Evolutionary conservation across 108 stramenopile species (phyloP), one percentile per base, ranked within the genome.

Genomic region (Fistulifera solaris): DNA sequence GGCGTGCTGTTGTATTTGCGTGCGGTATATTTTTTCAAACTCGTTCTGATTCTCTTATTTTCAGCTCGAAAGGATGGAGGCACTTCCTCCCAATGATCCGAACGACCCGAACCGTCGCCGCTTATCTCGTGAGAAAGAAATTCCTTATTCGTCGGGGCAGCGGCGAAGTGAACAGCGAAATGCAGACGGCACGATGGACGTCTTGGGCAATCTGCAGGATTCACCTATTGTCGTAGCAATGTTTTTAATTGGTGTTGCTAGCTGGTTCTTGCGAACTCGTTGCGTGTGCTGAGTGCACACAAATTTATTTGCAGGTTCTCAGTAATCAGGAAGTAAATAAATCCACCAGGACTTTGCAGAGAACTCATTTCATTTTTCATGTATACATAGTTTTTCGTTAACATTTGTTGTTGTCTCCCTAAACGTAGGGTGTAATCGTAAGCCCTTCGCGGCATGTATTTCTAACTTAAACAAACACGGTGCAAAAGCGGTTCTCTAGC

Each of bases 21-120:
- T 35, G 31, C 31, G 31, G 31, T 35, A 3, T 6, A 35, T 35
- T 35, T 8, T 35, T 35, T 35, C 31, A 35, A 8, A n/a, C n/a
- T n/a, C 31, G 31, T 35, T 35, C 31, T 35, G 4, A 45, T 21
- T 45, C 11, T 11, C 4, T 17, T 45, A 19, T 21, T 21, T 19
- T 45, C 21, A 45, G 19, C 16, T 8, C 21, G 19, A 45, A 45
- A 62, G 15, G 16, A 83, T 89, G 88, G 80, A 81, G 59, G 67
- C 78, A 23, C 72, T 75, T 16, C 87, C 87, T 43, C 88, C 88
- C 23, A 81, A 83, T 66, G 77, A 83, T 64, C 83, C 83, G 49
- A 88, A 88, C 66, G 58, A 65, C 51, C 31, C 31, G 31, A 76
- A 73, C 56, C 31, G 48, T 25, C 52, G 59, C 43, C 51, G 52